phyloP scores from a whole-genome alignment of 2,329 filamentous ascomycete genomes.

The Pseudogymnoascus sp. region DNA sequence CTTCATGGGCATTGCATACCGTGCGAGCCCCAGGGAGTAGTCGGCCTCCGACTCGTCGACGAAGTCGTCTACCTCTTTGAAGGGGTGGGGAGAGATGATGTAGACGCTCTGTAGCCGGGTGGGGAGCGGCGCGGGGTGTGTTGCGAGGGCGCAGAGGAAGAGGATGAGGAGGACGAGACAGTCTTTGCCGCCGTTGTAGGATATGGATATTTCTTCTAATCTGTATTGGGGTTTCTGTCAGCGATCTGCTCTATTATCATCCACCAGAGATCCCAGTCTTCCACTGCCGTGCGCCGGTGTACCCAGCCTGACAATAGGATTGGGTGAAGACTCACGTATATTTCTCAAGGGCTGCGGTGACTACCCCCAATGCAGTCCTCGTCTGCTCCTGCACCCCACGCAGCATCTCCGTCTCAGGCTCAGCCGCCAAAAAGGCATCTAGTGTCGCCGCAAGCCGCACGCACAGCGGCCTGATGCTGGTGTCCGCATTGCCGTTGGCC shows the following conservation, averaged over 20 bases:
- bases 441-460: slow-evolving; percentile 21
- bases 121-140: slow-evolving; percentile 30
- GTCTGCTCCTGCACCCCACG: slow-evolving; percentile 62
- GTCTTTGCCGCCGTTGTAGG: slow-evolving; percentile 97
- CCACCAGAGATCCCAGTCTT: neutral
- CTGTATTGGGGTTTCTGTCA: slow-evolving; percentile 36
- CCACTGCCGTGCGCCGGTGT: neutral
- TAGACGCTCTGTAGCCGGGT: slow-evolving; percentile 69
- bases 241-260: slow-evolving; percentile 10
- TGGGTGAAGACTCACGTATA: slow-evolving; percentile 55
- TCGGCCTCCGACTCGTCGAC: slow-evolving; percentile 56
- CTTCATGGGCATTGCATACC: slow-evolving; percentile 74
- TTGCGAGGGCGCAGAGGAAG: slow-evolving; percentile 59
- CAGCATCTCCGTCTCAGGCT: slow-evolving; percentile 22
- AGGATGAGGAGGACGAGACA: slow-evolving; percentile 87
- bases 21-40: slow-evolving; percentile 70
- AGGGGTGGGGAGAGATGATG: slow-evolving; percentile 77
- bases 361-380: slow-evolving; percentile 61
- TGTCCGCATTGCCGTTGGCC: slow-evolving; percentile 8
- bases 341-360: slow-evolving; percentile 64
- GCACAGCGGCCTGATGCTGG: slow-evolving; percentile 24
- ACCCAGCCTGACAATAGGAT: neutral
- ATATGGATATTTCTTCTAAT: slow-evolving; percentile 72
- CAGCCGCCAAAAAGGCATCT: slow-evolving; percentile 25
- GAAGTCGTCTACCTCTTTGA: slow-evolving; percentile 79